Evolutionary conservation across 2,329 filamentous ascomycete species (phyloP), one percentile per base, ranked within the genome.

Genomic region (Neonectria magnoliae): DNA sequence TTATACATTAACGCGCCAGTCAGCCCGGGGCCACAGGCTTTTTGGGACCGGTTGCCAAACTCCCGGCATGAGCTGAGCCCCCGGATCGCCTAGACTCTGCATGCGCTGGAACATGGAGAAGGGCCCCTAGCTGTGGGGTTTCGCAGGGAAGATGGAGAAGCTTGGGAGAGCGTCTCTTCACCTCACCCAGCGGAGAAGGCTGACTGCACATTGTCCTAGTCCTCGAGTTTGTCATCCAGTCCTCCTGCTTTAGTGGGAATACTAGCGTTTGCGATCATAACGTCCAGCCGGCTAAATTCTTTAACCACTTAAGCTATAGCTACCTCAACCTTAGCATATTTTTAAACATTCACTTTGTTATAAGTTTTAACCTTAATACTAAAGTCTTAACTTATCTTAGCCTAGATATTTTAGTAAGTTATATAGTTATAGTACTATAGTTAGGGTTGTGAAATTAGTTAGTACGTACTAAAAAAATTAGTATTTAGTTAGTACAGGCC

Each of bases 221-320:
- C 72, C 59, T 76, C 69, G 1, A 76, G 56, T 14, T 58, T 62
- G 62, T 75, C 76, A 22, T 78, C 76, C 11, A 78, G 68, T 4
- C 71, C 75, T 2, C 75, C 74, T 2, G 75, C 73, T 57, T 77
- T 76, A 41, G 74, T 71, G 16, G 76, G 75, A 47, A 78, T 71
- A 14, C 77, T 77, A 18, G 77, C 76, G 59, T 79, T 79, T 56
- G 77, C 77, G 36, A 78, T 74, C 64, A 78, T 76, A 25, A 78
- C 71, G 56, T 79, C 77, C n/a, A 79, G 67, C 20, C 73, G 69
- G 27, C 76, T 75, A 67, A 79, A 78, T 57, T 77, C 73, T 16
- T 62, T 27, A 31, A 77, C 69, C 1, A 76, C 75, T 31, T 71
- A 68, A 11, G 71, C 69, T 3, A 76, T 75, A 10, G 72, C 68